Base-by-base conservation (phyloP, 1,139 yeast species). In the Kazachstania sp. region DNA sequence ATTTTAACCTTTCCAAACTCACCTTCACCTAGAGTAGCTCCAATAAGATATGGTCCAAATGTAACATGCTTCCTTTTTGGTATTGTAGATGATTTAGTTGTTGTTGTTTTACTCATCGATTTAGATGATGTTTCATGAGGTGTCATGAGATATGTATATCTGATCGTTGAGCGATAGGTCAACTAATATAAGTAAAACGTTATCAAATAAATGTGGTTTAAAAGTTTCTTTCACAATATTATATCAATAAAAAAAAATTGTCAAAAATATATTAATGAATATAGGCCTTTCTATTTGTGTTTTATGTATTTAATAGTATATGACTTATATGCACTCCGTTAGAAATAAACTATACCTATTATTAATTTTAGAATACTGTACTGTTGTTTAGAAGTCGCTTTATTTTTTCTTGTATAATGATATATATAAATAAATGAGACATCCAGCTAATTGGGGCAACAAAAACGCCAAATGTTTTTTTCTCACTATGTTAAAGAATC, bases 11-110 rank as follows among this genome's bases (percentile, higher is more conserved):
- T 90, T 50, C 97, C 98, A 66, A 92, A 92, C 64, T 92, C 97
- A 40, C 98, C 98, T 69, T 90, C 96, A 37, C 98, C 98, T n/a
- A 92, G 71, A 1, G 97, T 90, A 19, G 95, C 83, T 3, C 97
- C 97, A 7, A 92, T 74, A 34, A 86, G 78, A 61, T 90, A 92
- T 35, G 86, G 81, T 34, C 97, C 97, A 63, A 92, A 88, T 40
- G 58, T 58, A 2, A 59, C 56, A 90, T 73, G 50, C 78, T 81
- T 57, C 57, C 66, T 53, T 54, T 58, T 50, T n/a, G 19, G 20
- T 19, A 19, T 36, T 3, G 43, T 18, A n/a, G 23, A 35, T 8
- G 41, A 31, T 19, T 34, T 28, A 3, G 15, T 16, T n/a, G 44
- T 12, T 20, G 26, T 12, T 35, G 18, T 29, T 23, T 9, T 4